Evolutionary conservation across 2,329 filamentous ascomycete species (phyloP).

Genomic region (Hortaea sp.): DNA sequence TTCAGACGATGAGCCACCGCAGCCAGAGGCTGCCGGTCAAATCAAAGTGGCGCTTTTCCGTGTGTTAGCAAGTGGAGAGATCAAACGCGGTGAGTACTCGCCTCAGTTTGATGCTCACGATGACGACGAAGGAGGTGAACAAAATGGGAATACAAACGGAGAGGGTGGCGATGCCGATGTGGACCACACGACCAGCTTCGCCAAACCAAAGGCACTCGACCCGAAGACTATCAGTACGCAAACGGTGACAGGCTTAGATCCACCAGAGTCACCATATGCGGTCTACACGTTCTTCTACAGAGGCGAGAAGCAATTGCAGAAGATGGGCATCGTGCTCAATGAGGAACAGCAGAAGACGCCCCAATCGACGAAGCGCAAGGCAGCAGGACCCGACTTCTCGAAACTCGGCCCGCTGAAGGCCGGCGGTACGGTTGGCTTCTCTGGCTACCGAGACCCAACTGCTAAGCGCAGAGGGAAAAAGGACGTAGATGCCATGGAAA

Average conservation of each 20-base stretch:
- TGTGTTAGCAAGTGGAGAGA: constrained; percentile 88
- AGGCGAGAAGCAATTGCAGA: constrained; percentile 87
- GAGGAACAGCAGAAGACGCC: constrained; percentile 51
- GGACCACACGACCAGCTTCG: constrained; percentile 95
- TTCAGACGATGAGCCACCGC: constrained; percentile 71
- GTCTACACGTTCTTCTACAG: constrained; percentile 97
- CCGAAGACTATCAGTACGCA: constrained; percentile 97
- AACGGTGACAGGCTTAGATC: constrained; percentile 96
- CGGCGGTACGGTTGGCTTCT: constrained; percentile 81
- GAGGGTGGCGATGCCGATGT: constrained; percentile 69
- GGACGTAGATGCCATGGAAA: constrained; percentile 56
- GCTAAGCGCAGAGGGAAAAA: constrained; percentile 44
- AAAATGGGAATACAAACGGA: constrained; percentile 44
- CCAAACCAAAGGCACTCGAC: constrained; percentile 89
- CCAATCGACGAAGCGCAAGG: constrained; percentile 62
- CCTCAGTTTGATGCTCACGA: constrained; percentile 96
- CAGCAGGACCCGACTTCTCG: constrained; percentile 74
- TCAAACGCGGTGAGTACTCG: constrained; percentile 95
- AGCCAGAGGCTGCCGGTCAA: constrained; percentile 86
- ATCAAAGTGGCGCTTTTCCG: constrained; percentile 97
- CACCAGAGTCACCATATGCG: constrained; percentile 90
- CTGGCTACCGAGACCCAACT: constrained; percentile 56
- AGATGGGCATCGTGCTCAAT: constrained; percentile 79
- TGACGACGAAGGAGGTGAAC: constrained; percentile 61
- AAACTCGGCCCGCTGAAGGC: constrained; percentile 75